Conservation (phyloP, 495 filamentous ascomycete species). For the Articulospora tetracladia region DNA sequence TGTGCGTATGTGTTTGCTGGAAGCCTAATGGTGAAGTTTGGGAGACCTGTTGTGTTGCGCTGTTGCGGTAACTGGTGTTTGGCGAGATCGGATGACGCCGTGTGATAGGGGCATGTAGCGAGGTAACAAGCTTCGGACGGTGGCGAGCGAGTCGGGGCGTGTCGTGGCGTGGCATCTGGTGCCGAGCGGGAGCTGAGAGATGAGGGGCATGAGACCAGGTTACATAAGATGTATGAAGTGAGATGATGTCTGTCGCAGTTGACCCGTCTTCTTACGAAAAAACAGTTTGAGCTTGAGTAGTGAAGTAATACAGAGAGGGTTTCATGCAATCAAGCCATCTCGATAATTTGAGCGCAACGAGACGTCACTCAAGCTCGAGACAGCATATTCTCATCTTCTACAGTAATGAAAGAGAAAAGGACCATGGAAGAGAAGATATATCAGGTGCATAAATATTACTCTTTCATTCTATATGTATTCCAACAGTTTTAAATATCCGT, state of each 20-base stretch:
- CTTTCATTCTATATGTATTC: neutral
- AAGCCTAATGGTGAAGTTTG: neutral
- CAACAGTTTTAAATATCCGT: neutral
- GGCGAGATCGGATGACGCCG: neutral
- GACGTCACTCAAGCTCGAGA: too few species aligned
- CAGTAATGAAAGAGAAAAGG: neutral
- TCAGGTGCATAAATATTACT: neutral
- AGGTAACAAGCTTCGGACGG: too few species aligned
- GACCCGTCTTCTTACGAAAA: too few species aligned
- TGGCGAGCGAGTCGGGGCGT: neutral
- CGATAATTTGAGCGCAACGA: too few species aligned
- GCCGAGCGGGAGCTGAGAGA: neutral
- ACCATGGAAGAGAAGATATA: neutral
- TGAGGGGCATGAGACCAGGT: neutral
- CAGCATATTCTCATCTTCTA: neutral
- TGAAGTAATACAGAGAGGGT: too few species aligned
- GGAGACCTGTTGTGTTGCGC: too few species aligned
- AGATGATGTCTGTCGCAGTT: too few species aligned
- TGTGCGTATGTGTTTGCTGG: neutral
- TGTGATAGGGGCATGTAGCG: neutral
- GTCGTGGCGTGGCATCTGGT: neutral
- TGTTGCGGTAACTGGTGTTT: too few species aligned
- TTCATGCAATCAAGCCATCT: too few species aligned
- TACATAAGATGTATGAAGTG: neutral
- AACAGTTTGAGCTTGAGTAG: too few species aligned